Evolutionary conservation across 108 stramenopile genomes (phyloP), one percentile per base, ranked within the genome.

Genomic region (Nitzschia sp.): DNA sequence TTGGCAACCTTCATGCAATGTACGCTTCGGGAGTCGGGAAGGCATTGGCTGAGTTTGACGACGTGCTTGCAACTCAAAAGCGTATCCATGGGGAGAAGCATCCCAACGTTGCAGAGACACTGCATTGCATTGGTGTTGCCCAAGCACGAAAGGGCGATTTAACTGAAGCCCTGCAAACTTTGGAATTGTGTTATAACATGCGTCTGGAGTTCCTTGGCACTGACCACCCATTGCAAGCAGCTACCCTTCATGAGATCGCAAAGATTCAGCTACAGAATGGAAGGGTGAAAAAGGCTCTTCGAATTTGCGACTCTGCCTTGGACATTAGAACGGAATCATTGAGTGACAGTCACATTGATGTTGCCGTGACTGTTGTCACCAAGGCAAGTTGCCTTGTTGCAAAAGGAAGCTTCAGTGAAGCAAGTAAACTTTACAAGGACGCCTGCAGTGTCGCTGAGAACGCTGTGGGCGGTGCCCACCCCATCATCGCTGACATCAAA

Each of bases 141-240:
- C 83, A 83, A 57, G 77, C 82, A n/a, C 61, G 77, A 11, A 80
- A 81, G 65, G 78, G 75, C 24, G 78, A 83, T 67, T 40, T 62
- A 9, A 20, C 65, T 20, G 71, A 51, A 10, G 88, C 86, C 11
- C 72, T 84, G 38, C 72, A 41, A 10, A 78, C 73, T 54, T 75
- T 80, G 20, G 80, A 85, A 48, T 75, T 82, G 39, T 81, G 82
- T 65, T 86, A 84, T 67, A 79, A 83, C 39, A 89, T 89, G 86
- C 63, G 86, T 43, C 68, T 81, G n/a, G 63, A 69, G 17, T 86
- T 86, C 53, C 80, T 89, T 21, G 76, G 83, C 10, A 59, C 73
- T 60, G 88, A 89, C 48, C 84, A 85, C 67, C 88, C 88, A 17
- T 67, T 75, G 24, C 79, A 82, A 42, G 85, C 85, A 5, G 65